A percentile compares a stretch with the other conserved stretches of the same genome.
These are phyloP conservation scores for Apiotrichum domesticum DNA, from an alignment of 1,284 basidiomycete species.

Conservation along the genomic window DNA sequence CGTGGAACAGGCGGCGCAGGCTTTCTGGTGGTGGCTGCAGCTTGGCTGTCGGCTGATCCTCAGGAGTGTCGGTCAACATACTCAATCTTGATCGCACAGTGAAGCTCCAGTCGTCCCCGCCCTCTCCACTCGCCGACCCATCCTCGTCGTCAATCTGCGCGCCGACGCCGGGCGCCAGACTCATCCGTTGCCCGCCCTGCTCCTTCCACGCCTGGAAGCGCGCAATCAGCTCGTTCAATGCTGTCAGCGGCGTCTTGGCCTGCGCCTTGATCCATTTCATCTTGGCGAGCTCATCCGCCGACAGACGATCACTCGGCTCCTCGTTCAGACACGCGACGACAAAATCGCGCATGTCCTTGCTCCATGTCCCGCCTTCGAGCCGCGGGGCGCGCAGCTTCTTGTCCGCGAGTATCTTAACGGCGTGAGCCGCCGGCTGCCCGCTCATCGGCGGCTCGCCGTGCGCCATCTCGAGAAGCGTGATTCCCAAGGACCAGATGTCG, in stretches of 20 bases:
- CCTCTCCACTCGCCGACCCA: constrained; percentile 21
- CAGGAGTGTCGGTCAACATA: constrained; percentile 32
- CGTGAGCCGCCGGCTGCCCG: constrained; percentile 78
- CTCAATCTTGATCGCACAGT: constrained; percentile 42
- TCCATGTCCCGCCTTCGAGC: constrained; percentile 69
- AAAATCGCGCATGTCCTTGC: constrained; percentile 83
- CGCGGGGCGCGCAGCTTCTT: constrained; percentile 59
- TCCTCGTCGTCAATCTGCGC: constrained; percentile 39
- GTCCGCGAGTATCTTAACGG: constrained; percentile 84
- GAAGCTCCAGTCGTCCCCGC: constrained; percentile 45
- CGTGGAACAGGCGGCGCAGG: constrained; percentile 45
- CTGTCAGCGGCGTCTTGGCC: constrained; percentile 61
- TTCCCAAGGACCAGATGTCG: constrained; percentile 94
- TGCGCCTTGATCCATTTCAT: constrained; percentile 87
- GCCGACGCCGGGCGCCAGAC: constrained; percentile 56
- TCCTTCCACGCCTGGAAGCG: constrained; percentile 72
- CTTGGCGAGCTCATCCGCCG: constrained; percentile 83
- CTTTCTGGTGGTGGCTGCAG: constrained; percentile 35
- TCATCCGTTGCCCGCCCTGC: constrained; percentile 70
- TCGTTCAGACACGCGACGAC: constrained; percentile 79
- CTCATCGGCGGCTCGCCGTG: constrained; percentile 56
- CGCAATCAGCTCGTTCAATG: constrained; percentile 76
- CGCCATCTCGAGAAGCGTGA: constrained; percentile 90
- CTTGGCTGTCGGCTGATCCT: constrained; percentile 11
- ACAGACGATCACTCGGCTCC: constrained; percentile 68